Evolutionary conservation across 176 grass and related monocot species (phyloP).

Genomic region (Areca catechu): DNA sequence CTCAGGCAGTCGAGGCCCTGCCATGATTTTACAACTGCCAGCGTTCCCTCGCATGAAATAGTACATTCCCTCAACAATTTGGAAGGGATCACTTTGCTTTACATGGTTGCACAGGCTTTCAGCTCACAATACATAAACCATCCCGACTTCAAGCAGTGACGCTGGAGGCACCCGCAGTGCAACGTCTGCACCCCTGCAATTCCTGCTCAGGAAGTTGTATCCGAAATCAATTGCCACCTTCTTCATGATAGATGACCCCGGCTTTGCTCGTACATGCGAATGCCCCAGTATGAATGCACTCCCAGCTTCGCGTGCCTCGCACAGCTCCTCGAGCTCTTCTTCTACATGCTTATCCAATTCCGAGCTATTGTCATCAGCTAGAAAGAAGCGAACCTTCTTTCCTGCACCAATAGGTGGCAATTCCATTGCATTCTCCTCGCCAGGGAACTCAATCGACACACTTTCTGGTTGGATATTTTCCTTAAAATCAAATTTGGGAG

Average conservation of each 20-base stretch:
- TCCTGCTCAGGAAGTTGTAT: conserved; percentile 84
- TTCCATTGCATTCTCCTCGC: conserved; percentile 20
- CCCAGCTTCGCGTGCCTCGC: conserved; percentile 50
- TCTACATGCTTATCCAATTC: conserved; percentile 34
- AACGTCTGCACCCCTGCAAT: conserved; percentile 83
- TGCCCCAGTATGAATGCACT: conserved; percentile 89
- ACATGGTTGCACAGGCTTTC: background rate
- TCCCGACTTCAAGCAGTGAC: conserved; percentile 91
- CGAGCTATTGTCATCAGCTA: conserved; percentile 41
- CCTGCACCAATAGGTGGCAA: conserved; percentile 3
- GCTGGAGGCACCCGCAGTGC: conserved; percentile 72
- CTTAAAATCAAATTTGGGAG: conserved; percentile 30
- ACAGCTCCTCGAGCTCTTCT: conserved; percentile 71
- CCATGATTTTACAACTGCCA: too few relatives aligned
- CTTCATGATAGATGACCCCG: conserved; percentile 70
- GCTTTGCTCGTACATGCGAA: conserved; percentile 74
- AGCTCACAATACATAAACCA: conserved; percentile 92
- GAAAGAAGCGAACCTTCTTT: conserved; percentile 70
- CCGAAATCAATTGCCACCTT: conserved; percentile 60
- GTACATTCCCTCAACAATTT: too few relatives aligned
- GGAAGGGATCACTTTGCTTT: too few relatives aligned
- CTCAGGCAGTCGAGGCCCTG: too few relatives aligned
- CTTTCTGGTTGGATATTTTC: conserved; percentile 29
- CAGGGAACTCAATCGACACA: conserved; percentile 27
- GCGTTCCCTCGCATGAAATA: too few relatives aligned